Base-by-base conservation (phyloP, 2,329 filamentous ascomycete species). In the Aspergillus sp. region DNA sequence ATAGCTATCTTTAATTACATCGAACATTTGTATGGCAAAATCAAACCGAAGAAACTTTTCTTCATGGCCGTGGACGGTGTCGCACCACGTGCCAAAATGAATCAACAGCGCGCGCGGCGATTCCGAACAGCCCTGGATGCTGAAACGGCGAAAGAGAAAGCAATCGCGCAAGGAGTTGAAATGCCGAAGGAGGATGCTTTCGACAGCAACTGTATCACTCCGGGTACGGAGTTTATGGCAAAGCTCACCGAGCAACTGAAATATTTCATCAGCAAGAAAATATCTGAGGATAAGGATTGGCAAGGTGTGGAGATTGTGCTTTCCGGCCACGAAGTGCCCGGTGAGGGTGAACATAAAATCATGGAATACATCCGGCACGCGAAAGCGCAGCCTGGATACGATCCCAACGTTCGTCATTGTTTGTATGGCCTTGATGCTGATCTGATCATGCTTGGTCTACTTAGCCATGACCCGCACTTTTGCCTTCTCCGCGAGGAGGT, bases 1-100 rank as follows among this genome's bases (percentile, higher is more conserved):
- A 97, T 99, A 66, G 90, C 92, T 58, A 99, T 99, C 70, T 99
- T 99, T 85, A 98, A 98, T 78, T 99, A 99, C 75, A 99, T 99
- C 65, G 95, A 99, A 77, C 95, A 99, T 79, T 78, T 99, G 53
- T 99, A 96, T 75, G 93, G 93, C 68, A 99, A 97, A 77, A 99
- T 99, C 73, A 98, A 98, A 77, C 95, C 95, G 12, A 93, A 96
- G 78, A 89, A 97, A 81, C 85, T 99, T 37, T 99, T 99, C 79
- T 99, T 97, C 82, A 99, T 99, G 95, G 96, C 95, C 51, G 95
- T 99, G 64, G 95, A 99, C 71, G 95, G 95, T 69, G 96, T 99
- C 61, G 95, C 95, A 20, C 96, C 95, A 17, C 89, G 95, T 69
- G 95, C 95, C 67, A 99, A 99, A 83, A 99, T 99, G 95, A 99